Conservation (phyloP, 495 filamentous ascomycete genomes). For the Penicillium canescens region DNA sequence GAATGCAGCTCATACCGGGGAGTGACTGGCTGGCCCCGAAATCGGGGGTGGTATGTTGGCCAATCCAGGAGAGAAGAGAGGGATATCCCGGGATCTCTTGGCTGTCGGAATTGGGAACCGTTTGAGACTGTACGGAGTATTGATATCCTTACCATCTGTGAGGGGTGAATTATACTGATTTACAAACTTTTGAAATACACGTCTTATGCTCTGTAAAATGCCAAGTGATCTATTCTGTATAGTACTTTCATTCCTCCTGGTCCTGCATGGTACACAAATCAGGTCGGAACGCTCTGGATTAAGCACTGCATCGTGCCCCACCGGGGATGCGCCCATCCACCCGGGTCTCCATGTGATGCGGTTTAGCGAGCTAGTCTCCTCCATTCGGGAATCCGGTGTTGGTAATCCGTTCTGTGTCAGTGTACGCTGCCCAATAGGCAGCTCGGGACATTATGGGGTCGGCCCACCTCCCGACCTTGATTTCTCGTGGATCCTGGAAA, state of each 20-base stretch:
- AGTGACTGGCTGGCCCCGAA: constrained; percentile 28
- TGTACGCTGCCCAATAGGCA: background rate
- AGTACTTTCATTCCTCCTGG: background rate
- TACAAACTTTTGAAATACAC: background rate
- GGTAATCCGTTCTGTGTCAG: no score
- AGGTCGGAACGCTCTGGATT: constrained; percentile 14
- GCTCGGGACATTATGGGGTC: background rate
- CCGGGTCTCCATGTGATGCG: constrained; percentile 8
- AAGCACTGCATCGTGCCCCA: constrained; percentile 22
- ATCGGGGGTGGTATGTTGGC: constrained; percentile 24
- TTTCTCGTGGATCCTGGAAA: constrained; percentile 1
- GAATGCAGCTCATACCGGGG: constrained; percentile 14
- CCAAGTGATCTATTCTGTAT: no score
- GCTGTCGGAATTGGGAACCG: constrained; percentile 32
- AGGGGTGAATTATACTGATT: background rate
- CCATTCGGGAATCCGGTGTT: no score
- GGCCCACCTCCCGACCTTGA: constrained; percentile 3
- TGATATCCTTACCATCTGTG: background rate
- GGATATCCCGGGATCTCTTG: constrained; percentile 25
- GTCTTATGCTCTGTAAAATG: no score
- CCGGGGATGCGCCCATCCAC: constrained; percentile 7
- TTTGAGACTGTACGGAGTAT: background rate
- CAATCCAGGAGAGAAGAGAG: constrained; percentile 3
- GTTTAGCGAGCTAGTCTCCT: no score
- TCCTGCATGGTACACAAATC: background rate